Evolutionary conservation across 805 yeast species (phyloP).

Genomic region (Candida orba): DNA sequence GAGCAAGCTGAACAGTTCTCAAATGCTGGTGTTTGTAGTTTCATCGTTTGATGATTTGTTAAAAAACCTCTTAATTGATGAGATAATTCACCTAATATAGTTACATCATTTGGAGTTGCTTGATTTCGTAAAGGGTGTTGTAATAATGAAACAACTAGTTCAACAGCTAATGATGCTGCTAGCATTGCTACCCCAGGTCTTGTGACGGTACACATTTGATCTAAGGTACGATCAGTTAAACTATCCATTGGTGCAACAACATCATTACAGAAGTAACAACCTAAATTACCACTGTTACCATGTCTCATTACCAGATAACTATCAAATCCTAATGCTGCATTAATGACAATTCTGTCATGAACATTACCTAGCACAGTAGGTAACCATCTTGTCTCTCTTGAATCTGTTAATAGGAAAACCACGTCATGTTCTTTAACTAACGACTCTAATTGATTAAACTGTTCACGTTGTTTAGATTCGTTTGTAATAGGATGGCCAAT

Average conservation of each 20-base stretch:
- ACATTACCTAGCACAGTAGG: conserved; percentile 79
- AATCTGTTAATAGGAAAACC: conserved; percentile 79
- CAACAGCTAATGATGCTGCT: conserved; percentile 85
- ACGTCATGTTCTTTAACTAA: conserved; percentile 67
- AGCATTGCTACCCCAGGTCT: conserved; percentile 91
- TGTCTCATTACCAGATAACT: conserved; percentile 92
- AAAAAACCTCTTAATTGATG: conserved; percentile 91
- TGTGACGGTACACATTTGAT: conserved; percentile 98
- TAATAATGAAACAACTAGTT: conserved; percentile 62
- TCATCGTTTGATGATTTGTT: conserved; percentile 53
- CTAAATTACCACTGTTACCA: conserved; percentile 49
- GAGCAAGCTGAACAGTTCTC: conserved; percentile 87
- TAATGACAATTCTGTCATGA: conserved; percentile 65
- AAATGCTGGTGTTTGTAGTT: conserved; percentile 66
- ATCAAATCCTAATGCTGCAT: conserved; percentile 94
- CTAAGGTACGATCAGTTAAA: conserved; percentile 79
- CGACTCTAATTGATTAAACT: conserved; percentile 44
- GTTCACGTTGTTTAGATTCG: conserved; percentile 40
- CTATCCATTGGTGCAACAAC: conserved; percentile 92
- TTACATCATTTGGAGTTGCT: conserved; percentile 21
- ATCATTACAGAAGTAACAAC: conserved; percentile 95
- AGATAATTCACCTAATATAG: conserved; percentile 64
- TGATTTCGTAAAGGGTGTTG: conserved; percentile 53
- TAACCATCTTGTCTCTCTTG: conserved; percentile 96
- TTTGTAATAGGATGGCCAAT: conserved; percentile 80